Evolutionary conservation across 306 rosid species (phyloP), one percentile per base, ranked within the genome.

Genomic region (Cucurbita argyrosperma): DNA sequence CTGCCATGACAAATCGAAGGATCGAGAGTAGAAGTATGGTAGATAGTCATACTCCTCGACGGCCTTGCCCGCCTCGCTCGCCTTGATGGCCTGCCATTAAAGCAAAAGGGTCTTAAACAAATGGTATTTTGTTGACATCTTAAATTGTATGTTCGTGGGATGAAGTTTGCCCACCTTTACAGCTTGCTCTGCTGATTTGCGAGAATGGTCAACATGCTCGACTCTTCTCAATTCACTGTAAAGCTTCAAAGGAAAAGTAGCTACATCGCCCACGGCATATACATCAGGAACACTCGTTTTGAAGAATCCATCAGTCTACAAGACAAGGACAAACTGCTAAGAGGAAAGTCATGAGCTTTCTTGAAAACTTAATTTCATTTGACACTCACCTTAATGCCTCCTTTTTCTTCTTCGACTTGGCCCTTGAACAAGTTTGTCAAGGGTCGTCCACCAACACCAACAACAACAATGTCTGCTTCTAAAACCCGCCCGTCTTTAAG

Each of bases 201-300:
- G 94, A 68, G 99, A 65, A 80, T 94, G 99, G 71, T 94, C 99
- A 35, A 91, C 97, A 46, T 94, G 99, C 80, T 94, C 99, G 67
- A 94, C 97, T 82, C 99, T 88, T 79, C 99, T 89, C 79, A 83
- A 50, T 70, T 94, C 99, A 47, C 80, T 81, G 80, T 86, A 94
- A 80, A 91, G 71, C 84, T 94, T 94, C 86, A 94, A 70, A 26
- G 97, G 97, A 86, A 90, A 94, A 54, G 99, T 91, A 65, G 97
- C 97, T 13, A 94, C 97, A 85, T 94, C 99, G 59, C 99, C 99
- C 51, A 94, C 96, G 46, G 99, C 99, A 83, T 94, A 94, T 49
- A 94, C 99, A 75, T 63, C 81, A 16, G 95, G 79, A 66, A 89
- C 86, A 70, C 84, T 94, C 68, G 95, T 80, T 81, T 88, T 91